Conservation (phyloP, 176 grass and related monocot genomes). For the Oryza australiensis region DNA sequence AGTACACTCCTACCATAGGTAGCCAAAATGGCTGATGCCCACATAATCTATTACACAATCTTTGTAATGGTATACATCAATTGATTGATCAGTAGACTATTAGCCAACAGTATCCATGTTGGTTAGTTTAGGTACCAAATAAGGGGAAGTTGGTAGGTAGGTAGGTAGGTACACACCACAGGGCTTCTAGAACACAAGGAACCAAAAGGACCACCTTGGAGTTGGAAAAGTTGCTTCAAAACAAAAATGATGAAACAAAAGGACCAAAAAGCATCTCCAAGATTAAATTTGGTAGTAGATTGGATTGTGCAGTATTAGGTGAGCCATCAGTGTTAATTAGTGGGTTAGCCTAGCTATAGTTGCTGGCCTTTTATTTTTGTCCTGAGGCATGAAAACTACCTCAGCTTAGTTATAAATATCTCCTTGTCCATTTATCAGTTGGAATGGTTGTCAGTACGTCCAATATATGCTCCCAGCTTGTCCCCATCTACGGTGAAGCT, state of each 20-base stretch:
- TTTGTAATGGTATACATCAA: not conserved
- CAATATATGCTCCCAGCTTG: not conserved
- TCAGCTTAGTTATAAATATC: not conserved
- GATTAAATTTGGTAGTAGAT: constrained; percentile 23
- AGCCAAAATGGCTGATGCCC: constrained; percentile 36
- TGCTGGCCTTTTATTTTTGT: constrained; percentile 20
- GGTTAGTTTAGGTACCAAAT: constrained; percentile 35
- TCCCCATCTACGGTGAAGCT: not conserved
- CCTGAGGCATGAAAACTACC: constrained; percentile 27
- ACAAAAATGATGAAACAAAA: constrained; percentile 24
- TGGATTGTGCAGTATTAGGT: constrained; percentile 39
- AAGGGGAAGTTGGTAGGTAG: constrained; percentile 35
- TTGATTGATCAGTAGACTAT: not conserved
- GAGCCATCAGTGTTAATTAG: constrained; percentile 34
- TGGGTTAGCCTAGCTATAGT: not conserved
- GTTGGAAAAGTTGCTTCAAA: constrained; percentile 20
- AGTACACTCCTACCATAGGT: not conserved
- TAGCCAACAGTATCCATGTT: constrained; percentile 17
- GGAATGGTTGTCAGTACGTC: not conserved
- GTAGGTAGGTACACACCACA: constrained; percentile 2
- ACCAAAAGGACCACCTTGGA: constrained; percentile 6
- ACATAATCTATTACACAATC: constrained; percentile 2
- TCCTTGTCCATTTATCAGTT: constrained; percentile 2
- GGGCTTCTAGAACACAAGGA: constrained; percentile 63
- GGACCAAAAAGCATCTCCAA: constrained; percentile 9